Evolutionary conservation across 163 green algal genomes (phyloP).

Genomic region (Coccomyxa subellipsoidea): DNA sequence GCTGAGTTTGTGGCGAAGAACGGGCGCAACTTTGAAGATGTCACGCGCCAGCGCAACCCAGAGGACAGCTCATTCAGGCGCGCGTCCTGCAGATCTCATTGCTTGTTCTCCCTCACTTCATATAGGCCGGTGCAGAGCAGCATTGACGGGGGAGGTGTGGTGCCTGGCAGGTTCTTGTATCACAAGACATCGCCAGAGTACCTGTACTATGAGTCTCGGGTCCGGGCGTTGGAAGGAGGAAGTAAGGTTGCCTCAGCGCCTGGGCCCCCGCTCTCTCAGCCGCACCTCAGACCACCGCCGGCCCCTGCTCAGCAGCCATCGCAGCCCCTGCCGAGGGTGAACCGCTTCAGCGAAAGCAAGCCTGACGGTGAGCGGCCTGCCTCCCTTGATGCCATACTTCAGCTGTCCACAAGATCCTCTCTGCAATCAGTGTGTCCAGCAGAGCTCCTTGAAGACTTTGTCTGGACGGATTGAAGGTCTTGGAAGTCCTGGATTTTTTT

Average conservation of each 20-base stretch:
- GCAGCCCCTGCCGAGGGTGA: not conserved
- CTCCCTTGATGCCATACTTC: no score
- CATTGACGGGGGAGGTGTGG: not conserved
- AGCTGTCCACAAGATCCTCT: no score
- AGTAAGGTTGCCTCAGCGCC: not conserved
- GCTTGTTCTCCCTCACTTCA: no score
- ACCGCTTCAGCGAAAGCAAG: not conserved
- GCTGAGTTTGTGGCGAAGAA: slow-evolving; percentile 74
- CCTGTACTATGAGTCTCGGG: slow-evolving; percentile 41
- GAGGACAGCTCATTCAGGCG: slow-evolving; percentile 52
- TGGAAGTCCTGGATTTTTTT: no score
- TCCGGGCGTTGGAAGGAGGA: not conserved
- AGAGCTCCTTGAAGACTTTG: no score
- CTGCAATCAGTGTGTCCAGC: no score
- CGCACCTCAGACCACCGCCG: not conserved
- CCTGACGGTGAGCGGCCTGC: not conserved
- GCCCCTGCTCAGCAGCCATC: slow-evolving; percentile 9
- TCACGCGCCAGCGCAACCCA: slow-evolving; percentile 62
- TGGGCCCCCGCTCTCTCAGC: not conserved
- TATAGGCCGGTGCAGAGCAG: not conserved
- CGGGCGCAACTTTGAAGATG: slow-evolving; percentile 59
- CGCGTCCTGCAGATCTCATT: not conserved
- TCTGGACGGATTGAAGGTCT: no score
- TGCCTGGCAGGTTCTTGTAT: slow-evolving; percentile 57
- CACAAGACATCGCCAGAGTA: slow-evolving; percentile 46